phyloP scores from a whole-genome alignment of 129 eudicot species.

The Arctium lappa region DNA sequence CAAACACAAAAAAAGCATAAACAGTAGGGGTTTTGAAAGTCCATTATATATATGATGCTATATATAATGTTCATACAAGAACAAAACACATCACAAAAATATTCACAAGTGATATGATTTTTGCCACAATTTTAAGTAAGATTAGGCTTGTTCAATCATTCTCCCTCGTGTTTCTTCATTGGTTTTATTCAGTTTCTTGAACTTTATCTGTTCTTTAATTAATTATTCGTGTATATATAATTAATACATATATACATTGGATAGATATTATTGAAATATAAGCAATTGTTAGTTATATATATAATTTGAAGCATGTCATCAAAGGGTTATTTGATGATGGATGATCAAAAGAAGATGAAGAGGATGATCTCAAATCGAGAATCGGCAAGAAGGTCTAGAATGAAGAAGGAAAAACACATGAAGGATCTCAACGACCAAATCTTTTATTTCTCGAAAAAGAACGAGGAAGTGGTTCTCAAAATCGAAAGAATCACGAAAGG shows the following conservation, averaged over 20 bases:
- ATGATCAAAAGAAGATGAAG: conserved; percentile 60
- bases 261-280: background rate
- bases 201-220: background rate
- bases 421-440: conserved; percentile 49
- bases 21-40: background rate
- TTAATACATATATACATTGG: background rate
- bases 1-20: background rate
- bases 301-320: conserved; percentile 19
- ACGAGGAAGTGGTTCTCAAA: conserved; percentile 30
- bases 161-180: conserved; percentile 61
- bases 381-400: conserved; percentile 67
- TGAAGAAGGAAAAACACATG: conserved; percentile 57
- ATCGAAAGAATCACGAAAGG: conserved; percentile 16
- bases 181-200: conserved; percentile 70
- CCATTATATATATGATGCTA: background rate
- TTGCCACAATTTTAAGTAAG: conserved; percentile 33
- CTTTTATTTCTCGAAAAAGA: conserved; percentile 28
- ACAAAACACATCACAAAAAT: conserved; percentile 12
- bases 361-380: conserved; percentile 69
- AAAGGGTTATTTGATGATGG: conserved; percentile 34
- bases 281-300: background rate
- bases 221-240: background rate
- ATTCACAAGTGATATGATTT: conserved; percentile 40
- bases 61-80: conserved; percentile 6
- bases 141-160: conserved; percentile 57